Base-by-base conservation (phyloP, 2,329 filamentous ascomycete species). In the Penicillium sp. region DNA sequence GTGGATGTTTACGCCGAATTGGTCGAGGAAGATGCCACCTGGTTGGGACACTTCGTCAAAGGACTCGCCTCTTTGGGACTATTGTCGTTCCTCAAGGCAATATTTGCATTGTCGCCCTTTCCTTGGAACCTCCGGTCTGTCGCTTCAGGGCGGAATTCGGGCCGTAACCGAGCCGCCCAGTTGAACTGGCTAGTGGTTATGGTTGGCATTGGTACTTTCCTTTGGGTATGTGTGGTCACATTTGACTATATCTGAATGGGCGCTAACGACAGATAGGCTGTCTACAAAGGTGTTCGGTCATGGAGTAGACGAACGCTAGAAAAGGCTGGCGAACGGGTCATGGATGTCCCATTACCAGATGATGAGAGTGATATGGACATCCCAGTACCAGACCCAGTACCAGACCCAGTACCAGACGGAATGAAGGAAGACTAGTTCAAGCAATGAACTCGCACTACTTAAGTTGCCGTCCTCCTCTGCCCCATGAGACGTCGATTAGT, bases 401-500 rank as follows among this genome's bases (percentile, higher is more conserved):
- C 48, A 12, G 48, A 31, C 45, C 48, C 37, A 50, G 10, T 50
- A 17, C 38, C 48, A 12, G 48, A 31, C 7, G 50, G 26, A 84
- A 36, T 25, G n/a, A 80, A 83, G 28, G 78, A 83, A 50, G 56
- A 55, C 9, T 53, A 55, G 55, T 55, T 63, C 64, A 67, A 73
- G 50, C 62, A 69, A 40, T 71, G 56, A 65, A 53, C 45, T 57
- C 89, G 91, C 91, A 93, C 89, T 88, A 89, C 89, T 88, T 96
- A 89, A 96, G 91, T 94, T 96, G 90, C 84, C 90, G 91, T 84
- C 83, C 85, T 80, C 80, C 81, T 84, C 53, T 55, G 53, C 78
- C 82, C 88, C 84, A 84, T 93, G 87, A 86, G 84, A 85, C 91
- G 90, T 86, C 88, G 87, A 94, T 92, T 87, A 94, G 91, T 96